Evolutionary conservation across 2,329 filamentous ascomycete species (phyloP).

Genomic region (Dryadomyces sulphureus): DNA sequence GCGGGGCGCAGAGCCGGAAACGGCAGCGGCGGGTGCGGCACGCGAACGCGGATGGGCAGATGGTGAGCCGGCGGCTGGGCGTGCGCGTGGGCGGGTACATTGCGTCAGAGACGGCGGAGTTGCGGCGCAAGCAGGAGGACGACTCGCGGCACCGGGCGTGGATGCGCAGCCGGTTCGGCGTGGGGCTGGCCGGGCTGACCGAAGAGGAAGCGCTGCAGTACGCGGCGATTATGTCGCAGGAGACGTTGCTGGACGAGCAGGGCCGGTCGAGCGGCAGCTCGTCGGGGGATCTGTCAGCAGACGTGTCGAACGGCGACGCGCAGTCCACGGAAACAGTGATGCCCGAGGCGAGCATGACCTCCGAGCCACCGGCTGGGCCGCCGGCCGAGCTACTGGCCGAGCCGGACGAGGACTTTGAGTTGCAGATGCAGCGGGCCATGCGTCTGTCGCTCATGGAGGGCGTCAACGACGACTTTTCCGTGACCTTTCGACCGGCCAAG

Average conservation of each 20-base stretch:
- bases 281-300: conserved; percentile 1
- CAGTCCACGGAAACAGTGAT: conserved; percentile 28
- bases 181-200: conserved; percentile 54
- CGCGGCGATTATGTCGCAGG: conserved; percentile 51
- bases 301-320: conserved; percentile 13
- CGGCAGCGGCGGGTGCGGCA: conserved; percentile 67
- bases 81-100: conserved; percentile 70
- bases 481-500: conserved; percentile 17
- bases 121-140: conserved; percentile 57
- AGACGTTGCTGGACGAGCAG: conserved; percentile 43
- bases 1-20: conserved; percentile 58
- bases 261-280: conserved; percentile 21
- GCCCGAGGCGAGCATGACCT: conserved; percentile 34
- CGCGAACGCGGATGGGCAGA: conserved; percentile 40
- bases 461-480: conserved; percentile 30
- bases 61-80: conserved; percentile 38
- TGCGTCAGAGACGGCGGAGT: conserved; percentile 67
- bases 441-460: conserved; percentile 45
- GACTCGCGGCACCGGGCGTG: conserved; percentile 53
- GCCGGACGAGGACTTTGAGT: conserved; percentile 36
- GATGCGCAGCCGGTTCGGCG: conserved; percentile 68
- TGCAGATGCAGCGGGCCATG: conserved; percentile 47
- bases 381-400: not conserved
- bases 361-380: not conserved
- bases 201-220: conserved; percentile 52